Conservation (phyloP, 768 basidiomycete species). For the Fibroporia radiculosa region DNA sequence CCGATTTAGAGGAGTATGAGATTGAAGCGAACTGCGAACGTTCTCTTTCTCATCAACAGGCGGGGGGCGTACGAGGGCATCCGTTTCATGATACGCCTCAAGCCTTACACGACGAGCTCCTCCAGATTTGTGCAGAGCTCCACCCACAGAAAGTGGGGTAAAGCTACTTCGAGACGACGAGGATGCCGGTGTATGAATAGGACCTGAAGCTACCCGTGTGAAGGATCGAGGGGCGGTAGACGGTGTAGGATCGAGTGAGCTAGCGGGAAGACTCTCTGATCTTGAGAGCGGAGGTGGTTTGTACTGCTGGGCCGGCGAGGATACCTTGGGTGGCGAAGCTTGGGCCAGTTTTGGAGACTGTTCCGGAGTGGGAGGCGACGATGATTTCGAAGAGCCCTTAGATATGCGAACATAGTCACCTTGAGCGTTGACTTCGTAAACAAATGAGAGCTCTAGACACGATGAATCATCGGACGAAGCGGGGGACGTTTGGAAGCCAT, state of each 20-base stretch:
- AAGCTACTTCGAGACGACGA: conserved; percentile 19
- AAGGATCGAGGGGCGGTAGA: conserved; percentile 41
- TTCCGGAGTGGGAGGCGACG: conserved; percentile 36
- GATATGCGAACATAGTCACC: conserved; percentile 52
- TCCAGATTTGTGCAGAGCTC: conserved; percentile 16
- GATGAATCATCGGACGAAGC: conserved; percentile 51
- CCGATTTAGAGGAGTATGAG: neutral
- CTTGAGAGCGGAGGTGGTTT: conserved; percentile 50
- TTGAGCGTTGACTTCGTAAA: conserved; percentile 48
- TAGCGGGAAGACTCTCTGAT: conserved; percentile 52
- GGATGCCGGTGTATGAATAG: conserved; percentile 28
- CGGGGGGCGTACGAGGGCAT: conserved; percentile 19
- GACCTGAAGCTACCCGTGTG: conserved; percentile 60
- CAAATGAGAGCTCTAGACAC: conserved; percentile 59
- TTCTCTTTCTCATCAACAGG: conserved; percentile 35
- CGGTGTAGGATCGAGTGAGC: conserved; percentile 24
- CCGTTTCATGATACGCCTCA: conserved; percentile 25
- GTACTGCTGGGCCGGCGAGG: conserved; percentile 31
- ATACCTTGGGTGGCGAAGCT: conserved; percentile 18
- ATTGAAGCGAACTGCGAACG: conserved; percentile 3
- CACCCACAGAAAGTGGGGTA: conserved; percentile 9
- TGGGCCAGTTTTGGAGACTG: conserved; percentile 20
- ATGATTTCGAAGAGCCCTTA: conserved; percentile 42
- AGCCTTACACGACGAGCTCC: conserved; percentile 20
- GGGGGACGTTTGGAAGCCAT: conserved; percentile 11